A percentile compares a stretch with the other conserved stretches of the same genome.
These are phyloP conservation scores for Eremothecium sinecaudum DNA, from an alignment of 1,139 yeast genomes.

Conservation along the genomic window DNA sequence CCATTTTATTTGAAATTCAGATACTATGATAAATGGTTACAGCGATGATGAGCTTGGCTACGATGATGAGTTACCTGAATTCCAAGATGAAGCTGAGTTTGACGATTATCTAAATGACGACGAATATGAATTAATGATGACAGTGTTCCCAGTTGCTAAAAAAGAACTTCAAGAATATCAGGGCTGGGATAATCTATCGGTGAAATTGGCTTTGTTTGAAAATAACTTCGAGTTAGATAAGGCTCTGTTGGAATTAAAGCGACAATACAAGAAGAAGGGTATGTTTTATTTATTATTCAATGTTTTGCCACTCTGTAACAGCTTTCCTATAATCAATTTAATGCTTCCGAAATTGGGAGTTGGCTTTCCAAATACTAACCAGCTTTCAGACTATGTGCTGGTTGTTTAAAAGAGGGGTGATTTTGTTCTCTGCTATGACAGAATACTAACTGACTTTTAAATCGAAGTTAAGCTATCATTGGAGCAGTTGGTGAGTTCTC, in stretches of 20 bases:
- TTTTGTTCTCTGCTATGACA: too few species aligned
- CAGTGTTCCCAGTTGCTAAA: slow-evolving; percentile 22
- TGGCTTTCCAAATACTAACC: too few species aligned
- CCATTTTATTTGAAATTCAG: too few species aligned
- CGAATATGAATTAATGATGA: slow-evolving; percentile 28
- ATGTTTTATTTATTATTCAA: slow-evolving; percentile 6
- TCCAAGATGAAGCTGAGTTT: slow-evolving; percentile 30
- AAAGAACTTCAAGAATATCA: slow-evolving; percentile 21
- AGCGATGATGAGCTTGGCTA: slow-evolving; percentile 21
- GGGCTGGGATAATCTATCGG: slow-evolving; percentile 28
- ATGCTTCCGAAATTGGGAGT: too few species aligned
- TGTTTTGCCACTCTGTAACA: slow-evolving; percentile 1
- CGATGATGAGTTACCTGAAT: slow-evolving; percentile 23
- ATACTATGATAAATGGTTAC: slow-evolving; percentile 16
- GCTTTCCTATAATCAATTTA: not conserved
- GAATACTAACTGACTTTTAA: too few species aligned
- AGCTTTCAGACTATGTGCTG: too few species aligned
- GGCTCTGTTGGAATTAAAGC: slow-evolving; percentile 21
- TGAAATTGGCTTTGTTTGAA: slow-evolving; percentile 27
- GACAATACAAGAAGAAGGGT: slow-evolving; percentile 24
- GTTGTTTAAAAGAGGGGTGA: too few species aligned
- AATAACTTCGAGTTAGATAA: slow-evolving; percentile 22
- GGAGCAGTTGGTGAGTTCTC: too few species aligned
- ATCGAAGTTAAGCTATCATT: too few species aligned
- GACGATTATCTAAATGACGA: slow-evolving; percentile 32